Conservation (phyloP, 2,329 filamentous ascomycete genomes). For the Verticillium tricorpus region DNA sequence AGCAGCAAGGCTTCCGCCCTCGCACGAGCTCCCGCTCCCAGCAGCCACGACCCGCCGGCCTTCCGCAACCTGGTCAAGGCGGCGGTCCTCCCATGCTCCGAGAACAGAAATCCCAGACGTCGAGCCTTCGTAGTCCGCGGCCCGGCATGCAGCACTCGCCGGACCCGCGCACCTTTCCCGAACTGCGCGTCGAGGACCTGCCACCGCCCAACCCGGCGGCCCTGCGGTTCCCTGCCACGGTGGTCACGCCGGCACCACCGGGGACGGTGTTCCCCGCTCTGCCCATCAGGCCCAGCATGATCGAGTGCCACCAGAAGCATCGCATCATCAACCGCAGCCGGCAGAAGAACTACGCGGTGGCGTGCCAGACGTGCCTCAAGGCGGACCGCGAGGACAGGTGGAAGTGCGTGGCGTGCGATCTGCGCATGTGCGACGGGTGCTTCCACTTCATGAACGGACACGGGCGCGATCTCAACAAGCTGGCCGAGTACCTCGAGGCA, state of each 20-base stretch:
- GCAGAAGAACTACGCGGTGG: conserved; percentile 46
- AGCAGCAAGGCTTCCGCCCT: conserved; percentile 1
- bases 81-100: background rate
- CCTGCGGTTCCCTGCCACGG: conserved; percentile 31
- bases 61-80: background rate
- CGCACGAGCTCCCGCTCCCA: background rate
- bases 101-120: background rate
- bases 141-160: background rate
- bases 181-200: conserved; percentile 27
- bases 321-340: conserved; percentile 40
- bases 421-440: conserved; percentile 49
- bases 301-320: conserved; percentile 44
- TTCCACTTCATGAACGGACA: conserved; percentile 33
- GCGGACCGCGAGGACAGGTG: conserved; percentile 40
- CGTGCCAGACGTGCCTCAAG: conserved; percentile 48
- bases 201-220: conserved; percentile 29
- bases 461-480: conserved; percentile 35
- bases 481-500: conserved; percentile 30
- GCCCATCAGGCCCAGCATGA: conserved; percentile 39
- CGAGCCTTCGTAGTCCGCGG: background rate
- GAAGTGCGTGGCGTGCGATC: conserved; percentile 44
- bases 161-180: conserved; percentile 17
- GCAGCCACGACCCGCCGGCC: conserved; percentile 4
- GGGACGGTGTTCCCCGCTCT: conserved; percentile 35
- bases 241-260: conserved; percentile 19